Base-by-base conservation (phyloP, 352 stramenopile genomes). In the Pythium periplocum region DNA sequence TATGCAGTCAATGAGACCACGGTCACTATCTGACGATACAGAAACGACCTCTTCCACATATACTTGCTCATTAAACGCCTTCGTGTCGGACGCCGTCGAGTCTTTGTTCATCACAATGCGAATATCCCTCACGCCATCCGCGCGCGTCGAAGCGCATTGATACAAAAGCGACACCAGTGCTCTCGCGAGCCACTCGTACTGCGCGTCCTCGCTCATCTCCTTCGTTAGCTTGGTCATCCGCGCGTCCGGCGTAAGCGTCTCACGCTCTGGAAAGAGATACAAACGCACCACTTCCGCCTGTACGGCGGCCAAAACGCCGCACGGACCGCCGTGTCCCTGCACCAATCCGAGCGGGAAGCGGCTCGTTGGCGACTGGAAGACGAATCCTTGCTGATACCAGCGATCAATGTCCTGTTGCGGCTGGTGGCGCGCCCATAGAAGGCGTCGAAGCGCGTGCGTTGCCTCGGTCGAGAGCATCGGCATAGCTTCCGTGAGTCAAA, bases 251-350 rank as follows among this genome's bases (percentile, higher is more conserved):
- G 56, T 5, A 4, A 48, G 17, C 26, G 36, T 10, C 6, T 17
- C 30, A n/a, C 50, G 48, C 17, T 67, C 46, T 10, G 61, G 55
- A 53, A 89, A 84, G 31, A 92, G 55, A 41, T 79, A 68, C n/a
- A 71, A 44, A 26, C 72, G 68, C 56, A 90, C 45, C 37, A 96
- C 48, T 54, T 88, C 76, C 33, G 78, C 83, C 50, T 94, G 83
- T 32, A 94, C 79, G 1, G 73, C 75, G 3, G 86, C 86, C 42
- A 96, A 61, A 4, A 96, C 79, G 50, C 86, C 86, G 52, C 86
- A 94, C 4, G 86, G 86, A 1, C 86, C 86, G 44, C 83, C 86
- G 36, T 91, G 75, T 35, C 63, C 62, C 63, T 94, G 86, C 56
- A 83, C 68, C 4, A 95, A 67, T 10, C 79, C 85, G n/a, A 90